Base-by-base conservation (phyloP, 2,329 filamentous ascomycete genomes). In the Biscogniauxia mediterranea region DNA sequence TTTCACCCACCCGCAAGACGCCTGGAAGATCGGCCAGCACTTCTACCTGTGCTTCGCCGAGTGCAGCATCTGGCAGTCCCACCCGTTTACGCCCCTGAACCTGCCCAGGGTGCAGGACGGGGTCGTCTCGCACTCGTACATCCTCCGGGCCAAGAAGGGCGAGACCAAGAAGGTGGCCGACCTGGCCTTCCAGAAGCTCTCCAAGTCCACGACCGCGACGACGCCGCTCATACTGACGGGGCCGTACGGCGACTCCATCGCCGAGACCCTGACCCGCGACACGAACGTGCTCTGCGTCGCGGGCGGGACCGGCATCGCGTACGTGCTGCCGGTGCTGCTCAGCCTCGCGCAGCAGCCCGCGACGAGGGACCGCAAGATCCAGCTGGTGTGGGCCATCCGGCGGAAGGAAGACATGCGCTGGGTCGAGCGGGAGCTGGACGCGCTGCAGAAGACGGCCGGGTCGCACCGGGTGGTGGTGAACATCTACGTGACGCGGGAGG, bases 11-110 rank as follows among this genome's bases (percentile, higher is more conserved):
- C 72, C 80, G 1, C 86, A 89, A 56, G 79, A 81, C 26, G 72
- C 82, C 0, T 92, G 89, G 88, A 76, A 79, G 13, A 77, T 89
- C 13, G 89, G 89, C 9, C 86, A 91, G 73, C 89, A 92, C 70
- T 91, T 89, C 72, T 91, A 86, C 68, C 77, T 91, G 17, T 89
- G 83, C 71, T 91, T 92, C 68, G 79, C 86, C 0, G 82, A 87
- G 62, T 78, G 85, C 32, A 88, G 82, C 67, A 81, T 91, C 67
- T 91, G 88, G 87, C 88, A 92, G 73, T 86, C 86, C 0, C 89
- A 92, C 68, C 89, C 89, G 0, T 89, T 91, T 69, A 91, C 88
- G 0, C 85, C 87, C 0, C 77, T 87, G 8, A 86, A 82, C 58
- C 71, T 83, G 0, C 86, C 85, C 0, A 67, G 75, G 6, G 71